Evolutionary conservation across 2,329 filamentous ascomycete genomes (phyloP), one percentile per base, ranked within the genome.

Genomic region (Talaromyces sp.): DNA sequence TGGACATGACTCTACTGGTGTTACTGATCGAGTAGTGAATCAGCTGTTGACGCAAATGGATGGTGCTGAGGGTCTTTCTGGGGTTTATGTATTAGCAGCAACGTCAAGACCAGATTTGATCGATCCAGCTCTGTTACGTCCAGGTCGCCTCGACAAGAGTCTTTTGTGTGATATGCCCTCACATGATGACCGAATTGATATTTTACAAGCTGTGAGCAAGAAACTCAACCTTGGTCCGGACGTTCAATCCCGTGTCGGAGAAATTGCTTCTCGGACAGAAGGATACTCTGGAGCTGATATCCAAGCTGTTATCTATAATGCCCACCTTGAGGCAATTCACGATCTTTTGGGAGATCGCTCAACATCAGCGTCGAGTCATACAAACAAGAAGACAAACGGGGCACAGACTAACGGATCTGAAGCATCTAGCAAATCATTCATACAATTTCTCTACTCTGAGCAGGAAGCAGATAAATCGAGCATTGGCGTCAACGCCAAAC

Each of bases 1-100:
- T 79, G 95, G 95, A 0, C 95, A 99, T 75, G 96, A 99, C 76
- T 95, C 90, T 1, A 99, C 95, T 0, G 95, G 96, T 69, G 96
- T 99, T n/a, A 99, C 95, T 0, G 96, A 99, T 77, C 88, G 96
- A 43, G 96, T 99, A 0, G 95, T 99, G 71, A 99, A 99, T 76
- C 96, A 99, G 82, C 87, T 99, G 65, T 85, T 99, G 11, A 99
- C 96, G 0, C 94, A 98, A 77, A 99, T 99, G 95, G 95, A 99
- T 73, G 95, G 95, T 73, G 95, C 95, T 0, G 96, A 99, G 77
- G 96, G 95, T 0, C 81, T 99, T 4, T 93, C 90, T 0, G 95
- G 95, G 1, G 96, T 99, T 0, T 99, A 99, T 72, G 95, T 99
- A 6, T 85, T 99, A 2, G 96, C 96, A 24, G 96, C 95, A 1